Percentiles rank a stretch among this genome's conserved stretches.
Evolutionary conservation across 495 filamentous ascomycete genomes (phyloP).

Genomic region (Penicillium paradoxum): DNA sequence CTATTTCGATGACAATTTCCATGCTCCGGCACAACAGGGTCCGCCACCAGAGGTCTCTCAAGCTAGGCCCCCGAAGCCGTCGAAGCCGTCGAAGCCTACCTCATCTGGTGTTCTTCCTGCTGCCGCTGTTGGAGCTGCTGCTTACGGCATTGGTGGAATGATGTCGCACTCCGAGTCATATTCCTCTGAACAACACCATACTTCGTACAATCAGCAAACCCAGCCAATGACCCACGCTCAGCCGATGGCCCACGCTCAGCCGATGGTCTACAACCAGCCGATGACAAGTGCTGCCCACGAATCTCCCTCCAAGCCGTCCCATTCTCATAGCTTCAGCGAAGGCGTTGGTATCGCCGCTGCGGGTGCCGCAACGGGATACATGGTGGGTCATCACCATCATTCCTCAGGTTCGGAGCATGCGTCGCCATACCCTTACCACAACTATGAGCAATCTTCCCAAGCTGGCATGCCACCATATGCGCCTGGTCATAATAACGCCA

Average conservation of each 20-base stretch:
- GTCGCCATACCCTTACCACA: conserved; percentile 29
- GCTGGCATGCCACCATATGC: conserved; percentile 27
- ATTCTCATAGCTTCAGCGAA: conserved; percentile 29
- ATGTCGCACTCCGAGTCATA: conserved; percentile 14
- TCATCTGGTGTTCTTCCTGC: conserved; percentile 22
- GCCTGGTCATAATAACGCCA: conserved; percentile 30
- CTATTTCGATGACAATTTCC: conserved; percentile 34
- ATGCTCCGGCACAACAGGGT: conserved; percentile 9
- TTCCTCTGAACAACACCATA: conserved; percentile 15
- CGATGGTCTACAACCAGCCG: not conserved
- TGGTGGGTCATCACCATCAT: conserved; percentile 40
- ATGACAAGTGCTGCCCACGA: conserved; percentile 10
- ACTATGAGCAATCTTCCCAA: conserved; percentile 28
- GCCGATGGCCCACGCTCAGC: not conserved
- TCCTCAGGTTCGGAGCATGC: conserved; percentile 30
- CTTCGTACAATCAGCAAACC: conserved; percentile 15
- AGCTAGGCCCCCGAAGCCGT: conserved; percentile 25
- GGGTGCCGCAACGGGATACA: conserved; percentile 48
- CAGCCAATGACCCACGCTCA: not conserved
- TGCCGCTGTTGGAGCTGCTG: conserved; percentile 21
- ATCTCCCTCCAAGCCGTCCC: conserved; percentile 21
- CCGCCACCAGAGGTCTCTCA: conserved; percentile 15
- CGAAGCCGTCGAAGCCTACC: conserved; percentile 23
- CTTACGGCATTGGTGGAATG: conserved; percentile 25
- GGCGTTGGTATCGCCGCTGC: conserved; percentile 43